A percentile compares a stretch with the other conserved stretches of the same genome.
Evolutionary conservation across 352 stramenopile species (phyloP).

Genomic region (Phytophthora ramorum): DNA sequence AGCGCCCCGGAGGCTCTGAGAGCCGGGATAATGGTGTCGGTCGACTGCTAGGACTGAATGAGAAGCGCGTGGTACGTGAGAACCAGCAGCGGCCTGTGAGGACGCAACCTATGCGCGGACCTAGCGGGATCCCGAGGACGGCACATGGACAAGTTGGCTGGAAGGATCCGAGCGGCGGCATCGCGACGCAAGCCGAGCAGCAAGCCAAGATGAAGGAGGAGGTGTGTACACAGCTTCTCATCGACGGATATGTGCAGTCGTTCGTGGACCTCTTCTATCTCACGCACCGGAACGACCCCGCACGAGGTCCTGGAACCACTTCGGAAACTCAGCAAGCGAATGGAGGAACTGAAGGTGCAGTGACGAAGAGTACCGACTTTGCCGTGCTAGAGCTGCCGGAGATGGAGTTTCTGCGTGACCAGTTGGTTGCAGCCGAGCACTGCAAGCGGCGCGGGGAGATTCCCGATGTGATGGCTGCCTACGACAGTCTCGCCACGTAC

Average conservation of each 20-base stretch:
- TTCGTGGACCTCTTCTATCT: slow-evolving; percentile 97
- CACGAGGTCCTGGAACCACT: slow-evolving; percentile 7
- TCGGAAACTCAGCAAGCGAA: slow-evolving; percentile 4
- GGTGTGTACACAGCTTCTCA: slow-evolving; percentile 88
- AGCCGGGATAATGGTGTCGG: slow-evolving; percentile 10
- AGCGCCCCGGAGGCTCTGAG: slow-evolving; percentile 19
- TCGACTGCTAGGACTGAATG: slow-evolving; percentile 5
- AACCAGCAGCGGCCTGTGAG: slow-evolving; percentile 60
- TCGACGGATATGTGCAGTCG: slow-evolving; percentile 91
- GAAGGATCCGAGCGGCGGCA: slow-evolving; percentile 20
- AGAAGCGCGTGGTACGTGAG: slow-evolving; percentile 49
- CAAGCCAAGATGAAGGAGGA: slow-evolving; percentile 79
- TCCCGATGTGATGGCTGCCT: slow-evolving; percentile 81
- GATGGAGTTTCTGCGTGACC: slow-evolving; percentile 90
- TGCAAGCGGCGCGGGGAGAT: slow-evolving; percentile 91
- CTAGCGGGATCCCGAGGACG: slow-evolving; percentile 10
- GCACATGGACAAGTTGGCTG: slow-evolving; percentile 13
- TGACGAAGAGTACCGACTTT: slow-evolving; percentile 4
- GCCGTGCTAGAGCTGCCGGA: slow-evolving; percentile 50
- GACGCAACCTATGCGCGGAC: slow-evolving; percentile 66
- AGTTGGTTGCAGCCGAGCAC: slow-evolving; percentile 88
- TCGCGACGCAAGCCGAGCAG: slow-evolving; percentile 35
- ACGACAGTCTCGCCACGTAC: slow-evolving; percentile 82
- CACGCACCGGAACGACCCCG: slow-evolving; percentile 77
- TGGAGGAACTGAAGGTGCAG: slow-evolving; percentile 3